These are phyloP conservation scores for Grosmannia huntii DNA, from an alignment of 2,329 filamentous ascomycete species.

Conservation along the genomic window DNA sequence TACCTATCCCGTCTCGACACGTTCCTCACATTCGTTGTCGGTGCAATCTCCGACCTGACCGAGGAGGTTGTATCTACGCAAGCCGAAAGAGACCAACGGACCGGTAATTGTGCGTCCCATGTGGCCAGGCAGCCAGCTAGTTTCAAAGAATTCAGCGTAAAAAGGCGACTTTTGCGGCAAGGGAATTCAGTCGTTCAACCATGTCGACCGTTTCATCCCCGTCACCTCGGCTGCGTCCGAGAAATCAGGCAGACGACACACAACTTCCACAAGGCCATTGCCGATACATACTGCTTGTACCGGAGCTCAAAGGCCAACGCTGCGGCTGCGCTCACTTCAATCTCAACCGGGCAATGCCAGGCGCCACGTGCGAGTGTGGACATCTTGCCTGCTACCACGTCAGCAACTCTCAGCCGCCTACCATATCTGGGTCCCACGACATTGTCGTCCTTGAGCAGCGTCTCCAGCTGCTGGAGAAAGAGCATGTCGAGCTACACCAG, in stretches of 20 bases:
- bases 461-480: slow-evolving; percentile 30
- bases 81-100: background rate
- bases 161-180: too few relatives aligned
- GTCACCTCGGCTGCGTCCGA: slow-evolving; percentile 13
- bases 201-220: slow-evolving; percentile 16
- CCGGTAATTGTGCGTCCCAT: background rate
- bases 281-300: slow-evolving; percentile 43
- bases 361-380: slow-evolving; percentile 44
- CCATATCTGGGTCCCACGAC: slow-evolving; percentile 27
- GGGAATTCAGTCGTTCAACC: too few relatives aligned
- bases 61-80: too few relatives aligned
- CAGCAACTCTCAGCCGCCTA: slow-evolving; percentile 29
- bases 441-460: slow-evolving; percentile 35
- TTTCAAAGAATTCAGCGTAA: background rate
- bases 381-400: slow-evolving; percentile 48
- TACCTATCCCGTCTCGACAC: background rate
- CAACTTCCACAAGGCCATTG: slow-evolving; percentile 44
- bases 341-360: slow-evolving; percentile 38
- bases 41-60: too few relatives aligned
- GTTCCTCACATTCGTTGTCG: too few relatives aligned
- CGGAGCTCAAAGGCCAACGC: slow-evolving; percentile 43
- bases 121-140: background rate
- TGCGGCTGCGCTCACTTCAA: slow-evolving; percentile 47
- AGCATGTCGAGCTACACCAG: slow-evolving; percentile 19
- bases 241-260: slow-evolving; percentile 25